phyloP scores from a whole-genome alignment of 352 stramenopile genomes.

The Phytopythium aichiense region DNA sequence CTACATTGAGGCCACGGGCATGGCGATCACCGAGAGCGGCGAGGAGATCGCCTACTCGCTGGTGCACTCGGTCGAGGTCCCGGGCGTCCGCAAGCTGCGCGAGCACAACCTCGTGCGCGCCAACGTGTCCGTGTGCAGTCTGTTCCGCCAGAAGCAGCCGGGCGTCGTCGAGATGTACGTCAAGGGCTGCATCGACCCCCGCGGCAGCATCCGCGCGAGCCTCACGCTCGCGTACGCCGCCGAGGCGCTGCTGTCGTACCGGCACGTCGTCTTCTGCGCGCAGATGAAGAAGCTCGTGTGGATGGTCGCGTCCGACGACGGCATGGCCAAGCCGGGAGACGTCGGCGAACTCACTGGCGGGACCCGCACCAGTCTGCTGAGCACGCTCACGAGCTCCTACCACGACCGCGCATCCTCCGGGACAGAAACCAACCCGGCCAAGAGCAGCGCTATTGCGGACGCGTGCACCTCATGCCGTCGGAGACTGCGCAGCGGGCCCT shows the following conservation, averaged over 20 bases:
- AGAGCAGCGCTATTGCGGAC: conserved; percentile 1
- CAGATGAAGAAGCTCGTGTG: conserved; percentile 72
- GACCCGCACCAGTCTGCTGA: conserved; percentile 4
- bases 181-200: conserved; percentile 24
- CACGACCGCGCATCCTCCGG: conserved; percentile 6
- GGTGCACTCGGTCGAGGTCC: conserved; percentile 32
- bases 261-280: conserved; percentile 26
- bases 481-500: neutral
- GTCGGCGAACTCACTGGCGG: neutral
- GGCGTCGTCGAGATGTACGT: conserved; percentile 30
- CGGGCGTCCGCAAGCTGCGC: conserved; percentile 24
- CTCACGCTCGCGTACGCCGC: conserved; percentile 23
- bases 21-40: conserved; percentile 25
- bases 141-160: conserved; percentile 31
- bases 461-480: conserved; percentile 18
- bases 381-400: conserved; percentile 7
- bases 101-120: conserved; percentile 34
- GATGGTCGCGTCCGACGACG: conserved; percentile 18
- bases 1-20: conserved; percentile 44
- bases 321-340: neutral
- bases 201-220: conserved; percentile 18
- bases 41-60: conserved; percentile 37
- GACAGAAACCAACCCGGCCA: neutral
- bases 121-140: conserved; percentile 31
- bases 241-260: conserved; percentile 28